A percentile compares a stretch with the other conserved stretches of the same genome.
Conservation (phyloP, 768 basidiomycete genomes). For the Leccinum obscurum region DNA sequence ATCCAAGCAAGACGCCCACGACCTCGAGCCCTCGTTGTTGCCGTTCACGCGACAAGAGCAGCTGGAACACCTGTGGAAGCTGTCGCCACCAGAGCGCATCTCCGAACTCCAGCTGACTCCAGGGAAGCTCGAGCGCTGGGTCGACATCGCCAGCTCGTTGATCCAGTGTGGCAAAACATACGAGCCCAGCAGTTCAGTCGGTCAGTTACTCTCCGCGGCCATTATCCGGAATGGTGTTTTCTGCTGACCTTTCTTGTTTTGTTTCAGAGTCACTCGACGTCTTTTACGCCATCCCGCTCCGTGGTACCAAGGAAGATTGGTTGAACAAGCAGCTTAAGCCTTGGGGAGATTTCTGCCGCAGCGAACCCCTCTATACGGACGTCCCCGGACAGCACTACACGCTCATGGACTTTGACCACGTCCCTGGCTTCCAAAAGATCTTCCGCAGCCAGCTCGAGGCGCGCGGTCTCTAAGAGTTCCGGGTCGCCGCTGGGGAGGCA, state of each 20-base stretch:
- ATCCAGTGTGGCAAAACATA: background rate
- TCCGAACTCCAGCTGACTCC: background rate
- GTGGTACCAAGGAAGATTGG: background rate
- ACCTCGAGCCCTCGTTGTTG: background rate
- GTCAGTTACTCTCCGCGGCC: background rate
- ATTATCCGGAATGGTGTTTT: background rate
- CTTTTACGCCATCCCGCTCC: background rate
- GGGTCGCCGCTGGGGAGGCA: too few relatives aligned
- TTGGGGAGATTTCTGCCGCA: background rate
- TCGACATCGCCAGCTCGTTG: background rate
- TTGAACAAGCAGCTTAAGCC: background rate
- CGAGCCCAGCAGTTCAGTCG: background rate
- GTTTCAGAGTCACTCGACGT: background rate
- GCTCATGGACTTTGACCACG: background rate
- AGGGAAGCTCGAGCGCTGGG: background rate
- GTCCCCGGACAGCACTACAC: background rate
- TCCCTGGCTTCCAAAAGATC: background rate
- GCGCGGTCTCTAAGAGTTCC: background rate
- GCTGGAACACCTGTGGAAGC: background rate
- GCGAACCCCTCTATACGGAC: background rate
- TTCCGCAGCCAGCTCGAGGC: background rate
- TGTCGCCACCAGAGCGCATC: background rate
- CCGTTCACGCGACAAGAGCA: background rate
- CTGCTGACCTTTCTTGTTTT: background rate
- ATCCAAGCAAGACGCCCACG: background rate